Base-by-base conservation (phyloP, 2,329 filamentous ascomycete genomes). In the Beauveria brongniartii region DNA sequence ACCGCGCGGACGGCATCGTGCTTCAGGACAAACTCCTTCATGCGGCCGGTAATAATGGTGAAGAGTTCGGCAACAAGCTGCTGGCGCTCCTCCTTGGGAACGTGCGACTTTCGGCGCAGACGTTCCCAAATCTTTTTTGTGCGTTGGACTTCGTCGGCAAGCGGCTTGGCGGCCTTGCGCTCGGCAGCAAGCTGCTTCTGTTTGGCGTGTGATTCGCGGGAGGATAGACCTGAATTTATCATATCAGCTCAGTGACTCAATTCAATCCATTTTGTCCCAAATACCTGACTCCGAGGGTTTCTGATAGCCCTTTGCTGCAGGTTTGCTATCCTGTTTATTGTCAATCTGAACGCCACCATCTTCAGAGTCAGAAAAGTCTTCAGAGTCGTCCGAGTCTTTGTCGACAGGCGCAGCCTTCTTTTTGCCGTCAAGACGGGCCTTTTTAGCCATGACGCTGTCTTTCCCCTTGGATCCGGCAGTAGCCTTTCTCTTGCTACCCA, bases 61-160 rank as follows among this genome's bases (percentile, higher is more conserved):
- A 96, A 97, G 28, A 99, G 82, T 78, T 99, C 93, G 63, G 87
- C 84, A 53, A 97, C 89, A 46, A 99, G 83, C 72, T 88, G 82
- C 74, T 93, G 88, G 64, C 94, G 85, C 78, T 99, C 92, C 44
- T 95, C 90, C 68, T 88, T 86, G 46, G 92, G 89, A 1, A 99
- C 91, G 69, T 97, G 91, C 3, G 92, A 96, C 78, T 97, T 97
- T 68, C 91, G 82, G 65, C 94, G 88, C 71, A 99, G 77, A 64
- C 90, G 85, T 78, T 99, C 94, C 95, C 94, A 99, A 58, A 99
- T 83, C 78, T 97, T 96, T 81, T 99, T 99, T 59, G 91, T 90
- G 64, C 92, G 87, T 64, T 88, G 84, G 65, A 97, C 87, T 70
- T 90, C 85, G 72, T 97, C 92, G 70, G 93, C 92, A 67, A 97